Base-by-base conservation (phyloP, 108 stramenopile species). In the Nitzschia sp. region DNA sequence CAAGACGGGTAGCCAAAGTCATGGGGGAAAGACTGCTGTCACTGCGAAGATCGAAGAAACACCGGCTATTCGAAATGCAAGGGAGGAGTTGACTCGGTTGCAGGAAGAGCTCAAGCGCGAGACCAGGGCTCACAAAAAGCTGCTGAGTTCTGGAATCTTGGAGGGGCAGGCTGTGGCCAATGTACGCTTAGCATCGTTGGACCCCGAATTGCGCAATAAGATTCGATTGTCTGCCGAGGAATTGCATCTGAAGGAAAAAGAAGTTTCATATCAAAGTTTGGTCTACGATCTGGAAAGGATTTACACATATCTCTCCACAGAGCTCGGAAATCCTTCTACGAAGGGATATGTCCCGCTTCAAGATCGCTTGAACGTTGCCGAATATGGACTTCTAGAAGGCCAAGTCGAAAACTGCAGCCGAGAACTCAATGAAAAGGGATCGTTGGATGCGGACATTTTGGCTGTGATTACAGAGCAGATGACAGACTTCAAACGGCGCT, bases 341-440 rank as follows among this genome's bases (percentile, higher is more conserved):
- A 90, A 86, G 64, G 90, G 91, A 13, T 90, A 91, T 62, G 83
- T 93, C 19, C 90, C 92, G 17, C 75, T 96, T 11, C 89, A 96
- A 68, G 94, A 98, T 83, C 77, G 96, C 58, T 71, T 96, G 35
- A 92, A 96, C 36, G 96, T 98, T 36, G 98, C 98, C 22, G 98
- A 98, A 68, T 97, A 96, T 72, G 96, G 96, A 26, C 78, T 98
- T 28, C 69, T 98, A 9, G 98, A 97, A 60, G 84, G 88, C 9
- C 98, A 98, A 73, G 63, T 97, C 30, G 86, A 81, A 3, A 85
- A 76, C 68, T 85, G 93, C 66, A 78, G 80, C 57, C 77, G 73
- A 19, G 85, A 92, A 54, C 63, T 92, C 30, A 80, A 84, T 31
- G 55, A 73, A 22, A 78, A 66, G 25, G 87, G 85, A 2, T 81